Base-by-base conservation (phyloP, 495 filamentous ascomycete genomes). In the Xylaria sp. region DNA sequence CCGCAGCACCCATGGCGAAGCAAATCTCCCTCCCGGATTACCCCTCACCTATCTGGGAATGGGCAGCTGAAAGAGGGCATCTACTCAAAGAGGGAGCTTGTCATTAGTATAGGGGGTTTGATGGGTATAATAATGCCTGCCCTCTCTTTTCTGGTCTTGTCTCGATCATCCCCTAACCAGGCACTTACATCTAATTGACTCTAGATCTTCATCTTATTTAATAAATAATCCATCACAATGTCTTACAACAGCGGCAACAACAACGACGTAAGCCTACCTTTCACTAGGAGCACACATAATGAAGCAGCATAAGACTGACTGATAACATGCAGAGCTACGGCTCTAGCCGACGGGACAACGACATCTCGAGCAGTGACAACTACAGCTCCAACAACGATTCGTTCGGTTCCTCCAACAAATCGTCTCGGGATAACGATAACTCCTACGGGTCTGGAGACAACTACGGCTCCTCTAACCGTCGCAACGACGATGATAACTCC, bases 231-330 rank as follows among this genome's bases (percentile, higher is more conserved):
- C 21, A 61, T 78, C 71, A 75, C 53, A n/a, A 78, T 78, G 77
- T 78, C 77, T 72, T 78, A 78, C 70, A 77, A 71, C 71, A 69
- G 66, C 48, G 29, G 67, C 61, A 72, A 73, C 61, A 57, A 75
- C 75, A 33, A 65, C 52, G 58, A 41, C 53, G 71, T 76, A 53
- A 73, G 74, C 26, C 35, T 29, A 64, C 17, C 31, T 6, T 4
- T 31, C 44, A 8, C 41, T 17, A 1, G 6, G 6, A 50, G 6
- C 33, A 24, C 15, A 5, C 24, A 40, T 43, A 35, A 40, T 43
- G 37, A 19, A 33, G 43, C 35, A 19, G 14, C 44, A 17, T n/a
- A 31, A 21, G 31, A n/a, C 31, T 68, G n/a, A 46, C 76, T 74
- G 53, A 78, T 46, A 68, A 44, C 35, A 33, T 21, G 37, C 37